Evolutionary conservation across 2,329 filamentous ascomycete species (phyloP), one percentile per base, ranked within the genome.

Genomic region (Penicillium occitanis): DNA sequence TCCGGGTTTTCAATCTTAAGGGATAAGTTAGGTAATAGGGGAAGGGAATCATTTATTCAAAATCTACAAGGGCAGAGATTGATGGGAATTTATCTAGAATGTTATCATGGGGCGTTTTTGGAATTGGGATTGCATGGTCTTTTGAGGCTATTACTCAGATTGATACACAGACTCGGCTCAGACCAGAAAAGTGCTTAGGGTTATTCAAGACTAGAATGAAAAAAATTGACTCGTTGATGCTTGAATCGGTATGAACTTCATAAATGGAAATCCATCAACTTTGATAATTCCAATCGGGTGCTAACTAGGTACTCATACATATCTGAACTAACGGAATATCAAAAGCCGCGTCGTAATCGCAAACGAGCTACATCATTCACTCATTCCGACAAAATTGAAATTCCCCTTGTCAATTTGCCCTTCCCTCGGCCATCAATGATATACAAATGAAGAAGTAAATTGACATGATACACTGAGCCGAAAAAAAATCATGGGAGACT

Each of bases 271-370:
- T 40, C 17, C 28, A 37, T 22, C 30, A 22, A 37, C n/a, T 40
- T 6, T 57, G 53, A 57, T 4, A 37, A 50, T 50, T 57, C n/a
- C 53, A 57, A 25, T 57, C 53, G 22, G 40, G 37, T 25, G 33
- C 53, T 57, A 37, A 35, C 33, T 57, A 25, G 48, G 8, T 63
- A 63, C 14, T 63, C 61, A 63, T 63, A 63, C 61, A 63, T 55
- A 42, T 44, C 33, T 33, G 28, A 37, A 42, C n/a, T 5, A 37
- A 57, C 33, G 51, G 5, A 35, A 17, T 6, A 33, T 19, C 11
- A 13, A 37, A 25, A 53, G 28, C 17, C 30, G 5, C 13, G 19
- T 40, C 22, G 53, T 53, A 53, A 33, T 30, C 48, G 28, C 19
- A 37, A 37, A 40, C 13, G 33, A 40, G 35, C 33, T 28, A 28